Percentiles rank a stretch among this genome's conserved stretches.
Conservation (phyloP, 805 yeast species). For the Starmerella davenportii region DNA sequence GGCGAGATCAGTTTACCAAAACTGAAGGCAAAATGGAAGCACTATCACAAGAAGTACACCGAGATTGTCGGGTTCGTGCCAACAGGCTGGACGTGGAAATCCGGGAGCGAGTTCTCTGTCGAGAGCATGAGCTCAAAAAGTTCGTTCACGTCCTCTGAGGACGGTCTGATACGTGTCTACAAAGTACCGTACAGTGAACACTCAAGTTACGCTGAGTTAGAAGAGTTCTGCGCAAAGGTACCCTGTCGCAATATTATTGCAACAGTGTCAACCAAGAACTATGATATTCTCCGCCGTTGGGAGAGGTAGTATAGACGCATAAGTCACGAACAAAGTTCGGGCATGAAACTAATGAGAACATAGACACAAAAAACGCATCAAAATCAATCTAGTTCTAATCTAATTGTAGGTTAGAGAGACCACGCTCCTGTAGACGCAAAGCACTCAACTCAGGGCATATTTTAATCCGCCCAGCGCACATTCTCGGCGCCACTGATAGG, state of each 20-base stretch:
- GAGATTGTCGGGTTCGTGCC: constrained; percentile 61
- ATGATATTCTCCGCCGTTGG: constrained; percentile 14
- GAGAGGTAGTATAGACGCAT: constrained; percentile 1
- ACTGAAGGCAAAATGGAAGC: constrained; percentile 34
- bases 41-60: constrained; percentile 32
- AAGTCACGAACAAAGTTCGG: not conserved
- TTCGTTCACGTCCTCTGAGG: constrained; percentile 11
- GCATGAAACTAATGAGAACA: too few species aligned
- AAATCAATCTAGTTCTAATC: too few species aligned
- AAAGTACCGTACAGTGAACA: constrained; percentile 85
- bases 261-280: constrained; percentile 37
- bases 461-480: too few species aligned
- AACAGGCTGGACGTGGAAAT: constrained; percentile 71
- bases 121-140: constrained; percentile 11
- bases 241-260: constrained; percentile 44
- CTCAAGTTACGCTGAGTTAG: constrained; percentile 68
- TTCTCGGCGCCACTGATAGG: too few species aligned
- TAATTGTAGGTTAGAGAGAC: too few species aligned
- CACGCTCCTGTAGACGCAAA: too few species aligned
- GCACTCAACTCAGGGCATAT: too few species aligned
- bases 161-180: constrained; percentile 30
- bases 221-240: constrained; percentile 40
- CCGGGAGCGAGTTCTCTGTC: constrained; percentile 6
- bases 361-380: too few species aligned
- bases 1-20: constrained; percentile 28